These are phyloP conservation scores for Sphaerulina populicola DNA, from an alignment of 2,329 filamentous ascomycete genomes.

Conservation along the genomic window DNA sequence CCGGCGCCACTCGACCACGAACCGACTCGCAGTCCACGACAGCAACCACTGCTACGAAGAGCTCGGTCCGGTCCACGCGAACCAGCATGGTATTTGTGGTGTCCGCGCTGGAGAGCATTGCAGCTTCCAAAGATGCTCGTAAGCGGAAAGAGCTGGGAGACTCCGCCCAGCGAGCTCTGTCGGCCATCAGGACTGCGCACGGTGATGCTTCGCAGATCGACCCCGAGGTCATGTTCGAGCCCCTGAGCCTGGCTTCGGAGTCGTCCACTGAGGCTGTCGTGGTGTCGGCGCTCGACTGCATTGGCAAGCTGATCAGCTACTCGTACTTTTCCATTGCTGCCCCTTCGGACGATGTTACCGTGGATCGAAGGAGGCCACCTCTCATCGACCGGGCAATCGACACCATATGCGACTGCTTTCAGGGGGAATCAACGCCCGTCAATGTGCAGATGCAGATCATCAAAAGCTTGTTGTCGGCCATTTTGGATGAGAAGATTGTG, in stretches of 20 bases:
- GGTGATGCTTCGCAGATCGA: slow-evolving; percentile 73
- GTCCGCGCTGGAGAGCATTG: slow-evolving; percentile 85
- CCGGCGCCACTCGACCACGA: slow-evolving; percentile 36
- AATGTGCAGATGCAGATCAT: slow-evolving; percentile 97
- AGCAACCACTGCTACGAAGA: slow-evolving; percentile 42
- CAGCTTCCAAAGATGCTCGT: slow-evolving; percentile 80
- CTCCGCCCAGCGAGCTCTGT: slow-evolving; percentile 69
- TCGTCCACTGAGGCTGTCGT: slow-evolving; percentile 76
- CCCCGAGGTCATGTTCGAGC: slow-evolving; percentile 84
- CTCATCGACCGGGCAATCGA: slow-evolving; percentile 97
- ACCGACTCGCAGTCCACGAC: slow-evolving; percentile 55
- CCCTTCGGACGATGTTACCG: slow-evolving; percentile 37
- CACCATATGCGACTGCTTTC: slow-evolving; percentile 98
- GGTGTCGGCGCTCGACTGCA: slow-evolving; percentile 88
- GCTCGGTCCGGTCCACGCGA: slow-evolving; percentile 52
- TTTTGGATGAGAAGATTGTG: slow-evolving; percentile 96
- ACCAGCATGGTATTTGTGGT: slow-evolving; percentile 95
- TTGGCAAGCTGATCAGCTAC: slow-evolving; percentile 97
- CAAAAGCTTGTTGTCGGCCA: slow-evolving; percentile 88
- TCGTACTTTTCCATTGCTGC: slow-evolving; percentile 76
- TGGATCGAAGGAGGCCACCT: slow-evolving; percentile 44
- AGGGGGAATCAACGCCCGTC: slow-evolving; percentile 83
- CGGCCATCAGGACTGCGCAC: slow-evolving; percentile 66
- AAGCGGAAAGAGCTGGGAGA: slow-evolving; percentile 78
- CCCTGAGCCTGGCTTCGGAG: slow-evolving; percentile 81